Percentiles rank a stretch among this genome's conserved stretches.
phyloP scores from a whole-genome alignment of 768 basidiomycete species.

The Hericium rajendrae region DNA sequence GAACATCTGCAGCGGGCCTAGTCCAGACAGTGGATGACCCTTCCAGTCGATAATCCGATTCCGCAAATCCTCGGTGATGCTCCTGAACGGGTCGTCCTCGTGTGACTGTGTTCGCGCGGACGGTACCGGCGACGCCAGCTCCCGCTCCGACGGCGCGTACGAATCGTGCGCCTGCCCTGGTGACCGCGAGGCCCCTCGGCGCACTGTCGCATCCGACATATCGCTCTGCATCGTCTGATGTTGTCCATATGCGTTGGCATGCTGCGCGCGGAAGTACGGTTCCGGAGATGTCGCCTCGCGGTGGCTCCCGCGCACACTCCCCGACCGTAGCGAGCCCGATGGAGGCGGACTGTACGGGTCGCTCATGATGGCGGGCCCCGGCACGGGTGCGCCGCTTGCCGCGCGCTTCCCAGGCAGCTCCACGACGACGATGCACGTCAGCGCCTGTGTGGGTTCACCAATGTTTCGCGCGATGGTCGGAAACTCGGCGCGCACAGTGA shows the following conservation, averaged over 20 bases:
- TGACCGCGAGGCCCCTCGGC: constrained; percentile 21
- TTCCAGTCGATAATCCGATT: constrained; percentile 95
- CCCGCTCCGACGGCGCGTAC: constrained; percentile 4
- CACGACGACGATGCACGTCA: constrained; percentile 91
- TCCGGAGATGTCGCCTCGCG: background rate
- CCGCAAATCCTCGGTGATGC: constrained; percentile 82
- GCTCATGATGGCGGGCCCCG: constrained; percentile 24
- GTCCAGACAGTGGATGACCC: constrained; percentile 80
- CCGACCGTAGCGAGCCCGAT: background rate
- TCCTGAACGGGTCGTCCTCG: constrained; percentile 62
- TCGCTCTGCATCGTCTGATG: constrained; percentile 8
- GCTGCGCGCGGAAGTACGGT: constrained; percentile 3
- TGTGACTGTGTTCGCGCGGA: constrained; percentile 16
- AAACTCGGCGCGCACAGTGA: constrained; percentile 91
- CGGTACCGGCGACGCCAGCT: constrained; percentile 1
- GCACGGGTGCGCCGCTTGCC: constrained; percentile 7
- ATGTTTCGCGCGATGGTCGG: constrained; percentile 63
- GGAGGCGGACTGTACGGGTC: constrained; percentile 31
- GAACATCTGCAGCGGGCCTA: constrained; percentile 87
- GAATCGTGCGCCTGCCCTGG: constrained; percentile 19
- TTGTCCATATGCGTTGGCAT: background rate
- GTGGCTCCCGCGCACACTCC: background rate
- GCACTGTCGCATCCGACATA: constrained; percentile 16
- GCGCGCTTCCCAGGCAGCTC: constrained; percentile 79
- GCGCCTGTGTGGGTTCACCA: constrained; percentile 58